Percentiles rank a stretch among this genome's conserved stretches.
Evolutionary conservation across 2,329 filamentous ascomycete species (phyloP).

Genomic region (Trichophyton mentagrophytes): DNA sequence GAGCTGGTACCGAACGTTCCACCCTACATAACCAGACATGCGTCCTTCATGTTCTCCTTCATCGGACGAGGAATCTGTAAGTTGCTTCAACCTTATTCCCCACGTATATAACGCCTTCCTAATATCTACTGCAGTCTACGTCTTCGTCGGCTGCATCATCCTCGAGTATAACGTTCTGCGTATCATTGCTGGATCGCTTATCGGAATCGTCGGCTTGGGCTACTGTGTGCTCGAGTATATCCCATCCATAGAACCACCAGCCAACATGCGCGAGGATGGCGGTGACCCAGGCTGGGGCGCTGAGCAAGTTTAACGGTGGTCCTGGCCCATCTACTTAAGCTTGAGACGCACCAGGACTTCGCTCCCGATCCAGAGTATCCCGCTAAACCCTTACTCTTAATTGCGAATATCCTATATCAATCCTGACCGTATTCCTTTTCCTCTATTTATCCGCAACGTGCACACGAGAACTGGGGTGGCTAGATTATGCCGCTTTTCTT

Average conservation of each 20-base stretch:
- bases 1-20: constrained; percentile 80
- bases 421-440: neutral
- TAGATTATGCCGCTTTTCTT: neutral
- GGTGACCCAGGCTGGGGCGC: constrained; percentile 63
- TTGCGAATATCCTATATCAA: neutral
- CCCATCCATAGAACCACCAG: constrained; percentile 64
- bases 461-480: neutral
- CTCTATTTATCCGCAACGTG: neutral
- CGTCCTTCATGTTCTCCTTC: constrained; percentile 96
- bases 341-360: neutral
- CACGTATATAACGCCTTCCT: neutral
- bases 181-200: constrained; percentile 62
- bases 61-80: constrained; percentile 86
- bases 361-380: neutral
- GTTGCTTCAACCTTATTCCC: constrained; percentile 27
- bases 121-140: constrained; percentile 57
- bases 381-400: neutral
- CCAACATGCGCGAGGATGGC: constrained; percentile 69
- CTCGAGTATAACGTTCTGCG: constrained; percentile 55
- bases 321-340: neutral
- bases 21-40: constrained; percentile 82
- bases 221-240: constrained; percentile 68
- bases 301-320: constrained; percentile 52
- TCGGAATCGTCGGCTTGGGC: constrained; percentile 64
- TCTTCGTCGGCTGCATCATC: constrained; percentile 82